Base-by-base conservation (phyloP, 305 asterid genomes). In the Fraxinus greggii region DNA sequence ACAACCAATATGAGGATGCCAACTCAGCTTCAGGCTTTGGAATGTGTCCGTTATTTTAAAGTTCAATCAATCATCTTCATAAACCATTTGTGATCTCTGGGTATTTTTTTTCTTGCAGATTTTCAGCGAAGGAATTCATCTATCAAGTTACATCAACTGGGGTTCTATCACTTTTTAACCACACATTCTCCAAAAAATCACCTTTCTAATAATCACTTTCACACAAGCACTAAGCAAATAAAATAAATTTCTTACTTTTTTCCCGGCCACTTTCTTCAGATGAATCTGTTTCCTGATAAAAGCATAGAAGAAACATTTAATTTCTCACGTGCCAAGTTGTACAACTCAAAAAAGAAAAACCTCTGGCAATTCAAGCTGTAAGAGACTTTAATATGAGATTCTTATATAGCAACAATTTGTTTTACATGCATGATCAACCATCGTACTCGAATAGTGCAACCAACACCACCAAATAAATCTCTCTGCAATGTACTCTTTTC, bases 221-320 rank as follows among this genome's bases (percentile, higher is more conserved):
- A 48, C 61, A 48, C 61, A 48, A 48, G 7, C 23, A 51, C 23
- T 1, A 5, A 51, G 9, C 7, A 19, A 56, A 56, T 56, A 56
- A 23, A 13, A 74, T 24, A 7, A 61, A 63, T 29, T 31, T 56
- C 90, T 86, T 83, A 90, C 95, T 80, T 75, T 79, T 85, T 85
- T 72, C 90, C 82, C 4, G 72, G 88, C 80, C 31, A 56, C 85
- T 82, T 70, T 87, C 91, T 69, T 79, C 82, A 76, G 32, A 72
- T 38, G 91, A 87, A 85, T 81, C 84, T 28, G 80, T 81, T 83
- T 87, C 97, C 98, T 95, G 91, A 77, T 69, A 77, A 82, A 42
- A 76, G 76, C 73, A 81, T 67, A 56, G 26, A 56, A 73, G 28
- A 42, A 45, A 9, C 0, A 28, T 76, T 28, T 19, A 77, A 12